Evolutionary conservation across 2,329 filamentous ascomycete genomes (phyloP), one percentile per base, ranked within the genome.

Genomic region (Penicillium sp.): DNA sequence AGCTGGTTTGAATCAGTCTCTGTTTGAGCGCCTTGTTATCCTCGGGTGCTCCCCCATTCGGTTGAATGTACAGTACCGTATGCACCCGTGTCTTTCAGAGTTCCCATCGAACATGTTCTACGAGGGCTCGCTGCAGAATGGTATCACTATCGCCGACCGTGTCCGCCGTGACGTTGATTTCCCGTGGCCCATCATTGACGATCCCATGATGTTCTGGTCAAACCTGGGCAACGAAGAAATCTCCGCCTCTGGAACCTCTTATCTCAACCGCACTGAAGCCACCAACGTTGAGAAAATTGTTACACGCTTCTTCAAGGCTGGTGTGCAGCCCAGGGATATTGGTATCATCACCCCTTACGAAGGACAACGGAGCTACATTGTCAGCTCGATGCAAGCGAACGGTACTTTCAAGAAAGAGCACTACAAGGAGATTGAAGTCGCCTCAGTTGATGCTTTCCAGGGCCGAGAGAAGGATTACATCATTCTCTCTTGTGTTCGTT

Each of bases 21-120:
- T 99, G 9, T 99, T 99, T 68, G 94, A 99, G 77, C 91, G 94
- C 66, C 82, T 99, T 47, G 92, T 97, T 65, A 91, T 93, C 67
- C 83, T 97, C n/a, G 88, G 89, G 42, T 88, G 92, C 66, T 87
- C 88, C 38, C 94, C 94, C 7, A 97, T 97, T 63, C 89, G 93
- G 49, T 83, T 99, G 50, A 96, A 96, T 65, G 92, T 96, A 36
- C 94, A 99, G 72, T 99, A 99, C 72, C 93, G 94, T 70, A 99
- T 99, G 94, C 94, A 99, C 69, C 94, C 94, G 24, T 97, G 93
- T 69, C 82, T 99, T 40, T 97, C 94, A 1, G 89, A 96, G 67
- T 99, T 99, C 67, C 94, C 94, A 0, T 97, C 93, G 55, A 97
- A 97, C 77, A 97, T 99, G 94, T 99, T 99, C 74, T 99, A 99